phyloP scores from a whole-genome alignment of 805 yeast genomes.

The Candida sphagnicola region DNA sequence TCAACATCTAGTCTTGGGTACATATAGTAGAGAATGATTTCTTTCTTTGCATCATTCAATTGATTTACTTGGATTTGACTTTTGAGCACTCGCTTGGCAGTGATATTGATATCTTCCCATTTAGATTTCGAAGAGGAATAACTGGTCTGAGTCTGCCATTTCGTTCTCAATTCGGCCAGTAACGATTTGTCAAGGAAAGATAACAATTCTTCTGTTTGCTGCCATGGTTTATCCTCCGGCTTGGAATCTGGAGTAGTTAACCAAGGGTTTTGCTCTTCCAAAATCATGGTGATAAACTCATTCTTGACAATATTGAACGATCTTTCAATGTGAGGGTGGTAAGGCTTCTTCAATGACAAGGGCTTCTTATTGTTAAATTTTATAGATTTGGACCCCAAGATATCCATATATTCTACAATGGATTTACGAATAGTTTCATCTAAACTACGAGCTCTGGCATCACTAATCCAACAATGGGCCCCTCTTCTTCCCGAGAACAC shows the following conservation, averaged over 20 bases:
- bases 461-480: constrained; percentile 98
- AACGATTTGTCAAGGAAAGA: constrained; percentile 57
- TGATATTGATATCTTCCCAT: constrained; percentile 72
- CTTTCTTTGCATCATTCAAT: constrained; percentile 72
- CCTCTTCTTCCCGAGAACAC: constrained; percentile 98
- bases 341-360: constrained; percentile 65
- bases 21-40: constrained; percentile 70
- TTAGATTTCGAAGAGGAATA: constrained; percentile 51
- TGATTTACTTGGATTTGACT: constrained; percentile 42
- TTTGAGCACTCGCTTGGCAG: constrained; percentile 46
- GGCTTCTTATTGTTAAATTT: constrained; percentile 42
- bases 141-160: constrained; percentile 46
- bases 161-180: constrained; percentile 46
- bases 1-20: constrained; percentile 93
- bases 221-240: constrained; percentile 46
- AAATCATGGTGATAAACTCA: constrained; percentile 59
- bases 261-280: constrained; percentile 91
- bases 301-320: constrained; percentile 64
- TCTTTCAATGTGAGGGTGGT: constrained; percentile 83
- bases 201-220: constrained; percentile 49
- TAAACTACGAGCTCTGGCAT: constrained; percentile 68
- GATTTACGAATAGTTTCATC: constrained; percentile 74
- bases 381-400: constrained; percentile 46
- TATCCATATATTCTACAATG: constrained; percentile 79
- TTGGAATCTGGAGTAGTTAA: constrained; percentile 22